Base-by-base conservation (phyloP, 1,284 basidiomycete species). In the Moesziomyces globuligerus region DNA sequence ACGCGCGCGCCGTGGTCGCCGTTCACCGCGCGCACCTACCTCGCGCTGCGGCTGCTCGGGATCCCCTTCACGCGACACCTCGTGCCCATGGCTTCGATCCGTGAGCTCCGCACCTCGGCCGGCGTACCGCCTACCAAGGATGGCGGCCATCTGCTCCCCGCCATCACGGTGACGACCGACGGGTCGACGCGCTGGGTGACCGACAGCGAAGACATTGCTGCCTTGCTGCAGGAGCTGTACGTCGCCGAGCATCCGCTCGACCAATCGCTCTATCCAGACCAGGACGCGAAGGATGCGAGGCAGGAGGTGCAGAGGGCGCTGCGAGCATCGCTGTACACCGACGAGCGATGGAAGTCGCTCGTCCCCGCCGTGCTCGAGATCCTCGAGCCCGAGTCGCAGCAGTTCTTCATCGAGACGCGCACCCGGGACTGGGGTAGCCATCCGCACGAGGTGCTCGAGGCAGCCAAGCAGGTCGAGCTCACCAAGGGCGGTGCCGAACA, bases 1-100 rank as follows among this genome's bases (percentile, higher is more conserved):
- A 60, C 66, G 26, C 18, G 28, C n/a, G 34, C 53, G 37, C 50
- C 66, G 38, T 69, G 66, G 66, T 61, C 57, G 13, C 66, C 66
- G 5, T 62, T 34, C 39, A 69, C 66, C 3, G 29, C 54, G n/a
- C 66, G 66, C 9, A 69, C 55, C 9, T 62, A 48, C 13, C 40
- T 69, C 1, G 41, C 66, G 3, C 55, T 69, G 24, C 49, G 54
- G 5, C 18, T 69, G 42, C 66, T 69, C 38, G 59, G 37, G 3
- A 45, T 69, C 15, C 50, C 66, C 13, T 69, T 50, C 36, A 11
- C 52, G 18, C 54, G 48, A 20, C 29, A 43, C 10, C 20, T 49
- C 23, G 13, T 69, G 0, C 23, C 54, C 4, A 62, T 69, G 66
- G 41, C 25, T 4, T 32, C 48, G 20, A 62, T 69, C 23, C n/a